A percentile compares a stretch with the other conserved stretches of the same genome.
phyloP scores from a whole-genome alignment of 2,329 filamentous ascomycete genomes.

The Beauveria brongniartii region DNA sequence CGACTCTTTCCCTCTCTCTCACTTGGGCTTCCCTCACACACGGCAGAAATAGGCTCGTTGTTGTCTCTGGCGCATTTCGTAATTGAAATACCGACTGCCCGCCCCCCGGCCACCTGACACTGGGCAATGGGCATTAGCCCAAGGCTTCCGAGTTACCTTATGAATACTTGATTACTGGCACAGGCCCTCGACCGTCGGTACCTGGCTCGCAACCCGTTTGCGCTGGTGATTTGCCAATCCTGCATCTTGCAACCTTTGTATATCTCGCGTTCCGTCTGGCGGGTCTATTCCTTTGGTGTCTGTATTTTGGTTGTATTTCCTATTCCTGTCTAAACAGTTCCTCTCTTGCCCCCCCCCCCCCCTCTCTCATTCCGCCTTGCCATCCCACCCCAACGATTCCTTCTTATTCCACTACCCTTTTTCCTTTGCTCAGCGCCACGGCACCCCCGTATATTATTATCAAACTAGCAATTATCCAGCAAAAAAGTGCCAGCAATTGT shows the following conservation, averaged over 20 bases:
- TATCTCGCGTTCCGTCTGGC: background rate
- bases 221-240: background rate
- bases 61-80: background rate
- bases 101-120: background rate
- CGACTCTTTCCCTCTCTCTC: background rate
- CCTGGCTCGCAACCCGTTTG: background rate
- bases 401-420: background rate
- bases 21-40: too few species aligned
- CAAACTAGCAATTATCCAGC: conserved; percentile 11
- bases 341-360: background rate
- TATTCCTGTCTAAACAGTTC: conserved; percentile 1
- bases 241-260: conserved; percentile 2
- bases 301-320: conserved; percentile 10
- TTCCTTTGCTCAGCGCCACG: background rate
- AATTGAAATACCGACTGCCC: background rate
- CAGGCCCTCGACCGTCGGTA: background rate
- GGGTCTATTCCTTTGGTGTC: conserved; percentile 6
- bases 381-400: conserved; percentile 1
- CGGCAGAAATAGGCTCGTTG: background rate
- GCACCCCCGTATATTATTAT: conserved; percentile 10
- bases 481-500: conserved; percentile 14
- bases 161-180: background rate
- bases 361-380: background rate
- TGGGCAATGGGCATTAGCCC: background rate
- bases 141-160: background rate